Conservation (phyloP, 2,329 filamentous ascomycete species). For the Xylaria sp. region DNA sequence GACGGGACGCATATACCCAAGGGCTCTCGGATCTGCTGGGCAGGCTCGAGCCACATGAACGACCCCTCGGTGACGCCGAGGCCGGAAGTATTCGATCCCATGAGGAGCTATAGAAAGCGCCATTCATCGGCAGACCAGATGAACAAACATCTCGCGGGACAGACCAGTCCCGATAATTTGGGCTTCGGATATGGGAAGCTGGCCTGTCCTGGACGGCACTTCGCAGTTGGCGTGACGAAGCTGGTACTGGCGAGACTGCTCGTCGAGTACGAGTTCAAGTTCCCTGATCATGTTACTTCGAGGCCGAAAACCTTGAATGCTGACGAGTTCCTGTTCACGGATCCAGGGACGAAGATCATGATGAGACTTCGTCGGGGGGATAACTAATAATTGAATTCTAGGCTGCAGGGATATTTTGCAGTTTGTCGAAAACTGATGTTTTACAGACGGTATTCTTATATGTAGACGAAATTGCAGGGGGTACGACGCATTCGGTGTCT, state of each 20-base stretch:
- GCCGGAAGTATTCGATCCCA: constrained; percentile 13
- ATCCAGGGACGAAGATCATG: constrained; percentile 22
- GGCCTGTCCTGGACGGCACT: constrained; percentile 34
- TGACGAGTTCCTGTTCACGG: constrained; percentile 23
- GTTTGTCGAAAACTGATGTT: no score
- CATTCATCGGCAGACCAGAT: constrained; percentile 24
- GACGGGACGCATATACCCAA: constrained; percentile 30
- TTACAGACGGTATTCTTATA: no score
- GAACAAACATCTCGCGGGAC: constrained; percentile 26
- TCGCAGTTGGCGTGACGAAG: constrained; percentile 28
- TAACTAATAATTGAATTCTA: neutral
- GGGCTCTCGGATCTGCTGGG: constrained; percentile 21
- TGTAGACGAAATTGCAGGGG: no score
- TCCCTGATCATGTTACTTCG: constrained; percentile 1
- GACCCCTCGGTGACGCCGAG: neutral
- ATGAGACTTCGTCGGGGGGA: constrained; percentile 7
- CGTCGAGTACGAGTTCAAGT: constrained; percentile 21
- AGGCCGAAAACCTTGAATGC: constrained; percentile 7
- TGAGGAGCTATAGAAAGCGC: constrained; percentile 15
- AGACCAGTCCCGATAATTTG: constrained; percentile 23
- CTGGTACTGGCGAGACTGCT: constrained; percentile 25
- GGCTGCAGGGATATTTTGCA: no score
- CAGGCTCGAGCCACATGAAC: neutral
- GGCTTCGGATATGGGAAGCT: constrained; percentile 31
- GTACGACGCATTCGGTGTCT: no score